Base-by-base conservation (phyloP, 352 stramenopile genomes). In the Phytophthora citrophthora region DNA sequence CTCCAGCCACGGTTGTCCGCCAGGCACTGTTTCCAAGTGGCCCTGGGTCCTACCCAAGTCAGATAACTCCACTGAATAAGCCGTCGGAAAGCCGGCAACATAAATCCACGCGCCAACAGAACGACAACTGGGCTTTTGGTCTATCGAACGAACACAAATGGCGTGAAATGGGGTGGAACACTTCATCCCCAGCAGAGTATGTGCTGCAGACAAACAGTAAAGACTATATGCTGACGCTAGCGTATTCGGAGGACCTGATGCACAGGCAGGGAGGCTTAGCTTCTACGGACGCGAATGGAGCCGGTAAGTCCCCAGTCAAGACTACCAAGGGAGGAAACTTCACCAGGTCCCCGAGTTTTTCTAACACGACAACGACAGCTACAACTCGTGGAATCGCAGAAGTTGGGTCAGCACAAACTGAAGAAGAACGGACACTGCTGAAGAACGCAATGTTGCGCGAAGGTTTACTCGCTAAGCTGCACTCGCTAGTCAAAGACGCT, bases 121-220 rank as follows among this genome's bases (percentile, higher is more conserved):
- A 20, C 13, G 51, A 71, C 12, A 52, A 41, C 13, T 63, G 46
- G 51, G 38, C 45, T 3, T 41, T 58, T 18, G 44, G 50, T 23
- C 24, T 51, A 18, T 34, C 57, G 23, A 67, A 68, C 8, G 76
- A 80, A 45, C 51, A 70, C 34, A 84, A 81, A 61, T 77, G 73
- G 40, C 83, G 81, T 8, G 81, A 93, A 56, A 82, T 86, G 57
- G 74, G 83, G 15, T 93, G 83, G 83, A 88, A 76, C 54, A 89
- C 81, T 20, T 90, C 81, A 1, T 93, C 76, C 38, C 81, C 81
- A 24, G 81, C 81, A 15, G 83, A 93, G 41, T 93, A 93, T 45
- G 60, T 83, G 13, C 48, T 50, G 34, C 66, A 62, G 45, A 50
- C 26, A 63, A 76, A 49, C 66, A 78, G 32, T 58, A 62, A 29